phyloP scores from a whole-genome alignment of 2,329 filamentous ascomycete genomes.

The Penicillium freii region DNA sequence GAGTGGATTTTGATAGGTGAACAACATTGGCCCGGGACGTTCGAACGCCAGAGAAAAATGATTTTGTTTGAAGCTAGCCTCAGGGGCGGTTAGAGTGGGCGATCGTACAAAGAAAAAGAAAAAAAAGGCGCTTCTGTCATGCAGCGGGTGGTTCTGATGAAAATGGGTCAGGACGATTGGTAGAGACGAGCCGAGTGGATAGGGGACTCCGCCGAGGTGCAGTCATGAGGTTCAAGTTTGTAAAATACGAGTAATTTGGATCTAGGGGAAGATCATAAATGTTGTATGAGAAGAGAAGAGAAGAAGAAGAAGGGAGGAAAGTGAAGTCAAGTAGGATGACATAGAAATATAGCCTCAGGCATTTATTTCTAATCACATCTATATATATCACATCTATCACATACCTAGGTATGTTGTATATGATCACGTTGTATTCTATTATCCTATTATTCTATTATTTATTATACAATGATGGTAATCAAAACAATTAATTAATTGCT shows the following conservation, averaged over 20 bases:
- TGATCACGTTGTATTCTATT: no score
- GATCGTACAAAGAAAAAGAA: constrained; percentile 7
- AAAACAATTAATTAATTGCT: no score
- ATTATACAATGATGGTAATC: no score
- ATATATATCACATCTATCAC: no score
- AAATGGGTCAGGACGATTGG: constrained; percentile 6
- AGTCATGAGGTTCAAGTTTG: constrained; percentile 6
- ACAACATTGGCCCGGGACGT: constrained; percentile 7
- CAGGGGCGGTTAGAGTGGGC: constrained; percentile 13
- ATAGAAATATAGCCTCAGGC: background rate
- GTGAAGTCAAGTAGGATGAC: background rate
- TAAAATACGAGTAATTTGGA: background rate
- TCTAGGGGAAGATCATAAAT: background rate
- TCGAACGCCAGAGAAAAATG: constrained; percentile 14
- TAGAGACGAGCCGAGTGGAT: constrained; percentile 5
- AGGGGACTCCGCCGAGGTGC: constrained; percentile 4
- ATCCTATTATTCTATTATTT: no score
- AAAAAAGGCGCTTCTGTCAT: constrained; percentile 10
- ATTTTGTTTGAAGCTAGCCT: constrained; percentile 27
- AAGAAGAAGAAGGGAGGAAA: background rate
- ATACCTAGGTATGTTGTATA: no score
- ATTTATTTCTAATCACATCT: background rate
- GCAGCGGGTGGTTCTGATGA: constrained; percentile 7
- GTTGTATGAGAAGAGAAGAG: background rate
- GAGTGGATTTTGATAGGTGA: constrained; percentile 5